Evolutionary conservation across 148 eudicot genomes (phyloP), one percentile per base, ranked within the genome.

Genomic region (Vaccinium vitisidaea): DNA sequence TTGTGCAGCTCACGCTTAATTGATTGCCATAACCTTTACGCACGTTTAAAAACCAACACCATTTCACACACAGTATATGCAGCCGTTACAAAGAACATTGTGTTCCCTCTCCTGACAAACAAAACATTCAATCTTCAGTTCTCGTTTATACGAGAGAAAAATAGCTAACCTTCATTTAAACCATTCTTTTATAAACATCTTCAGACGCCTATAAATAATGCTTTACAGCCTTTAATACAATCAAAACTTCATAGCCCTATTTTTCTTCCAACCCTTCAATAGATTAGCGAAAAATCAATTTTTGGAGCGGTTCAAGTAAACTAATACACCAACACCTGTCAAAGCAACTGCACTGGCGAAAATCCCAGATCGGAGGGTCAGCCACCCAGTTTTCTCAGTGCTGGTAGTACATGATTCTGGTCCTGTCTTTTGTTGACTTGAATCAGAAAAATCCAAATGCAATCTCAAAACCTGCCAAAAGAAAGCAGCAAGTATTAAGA

Each of bases 401-500:
- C 88, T 83, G 12, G 83, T 70, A 10, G 84, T 87, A 58, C 63
- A 75, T 6, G 71, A 61, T 81, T 91, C 88, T n/a, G 70, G 5
- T 52, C 56, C 75, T 52, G 39, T 63, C 67, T 80, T 83, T 82
- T 86, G 88, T 83, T 85, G 82, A 23, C 73, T 70, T 12, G 88
- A 77, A 53, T 93, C 95, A 12, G 92, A 75, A 88, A 88, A 90
- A 61, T 96, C 99, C 88, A 95, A 83, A 88, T 92, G 94, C 89
- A 97, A 87, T 86, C 94, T 92, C 89, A 97, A 87, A 63, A 94
- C 92, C 99, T 97, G 92, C 16, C 75, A 81, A 83, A 59, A 77
- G 75, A 84, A 54, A 53, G 71, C 23, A 13, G 53, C 36, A n/a
- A 79, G 25, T n/a, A n/a, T 13, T 65, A 69, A 58, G 49, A 76